These are phyloP conservation scores for Trametes cubensis DNA, from an alignment of 768 basidiomycete genomes.

Conservation along the genomic window DNA sequence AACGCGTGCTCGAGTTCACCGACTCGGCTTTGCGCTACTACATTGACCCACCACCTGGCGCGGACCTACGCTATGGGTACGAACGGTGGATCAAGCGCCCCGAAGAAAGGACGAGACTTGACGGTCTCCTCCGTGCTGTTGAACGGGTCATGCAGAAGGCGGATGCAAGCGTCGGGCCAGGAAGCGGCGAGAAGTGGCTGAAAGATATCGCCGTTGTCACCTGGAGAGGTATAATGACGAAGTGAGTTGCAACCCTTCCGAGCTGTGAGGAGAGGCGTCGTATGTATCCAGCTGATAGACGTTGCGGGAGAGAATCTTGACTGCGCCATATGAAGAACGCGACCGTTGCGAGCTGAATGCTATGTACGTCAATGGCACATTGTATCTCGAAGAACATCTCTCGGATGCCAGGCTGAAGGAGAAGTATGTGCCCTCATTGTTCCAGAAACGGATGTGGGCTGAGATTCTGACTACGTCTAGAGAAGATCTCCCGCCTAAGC, in stretches of 20 bases:
- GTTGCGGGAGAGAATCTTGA: constrained; percentile 68
- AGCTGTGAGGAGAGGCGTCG: too few species aligned
- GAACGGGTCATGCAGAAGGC: constrained; percentile 44
- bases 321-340: constrained; percentile 78
- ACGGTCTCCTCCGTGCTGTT: constrained; percentile 64
- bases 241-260: constrained; percentile 46
- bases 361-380: constrained; percentile 69
- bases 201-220: constrained; percentile 59
- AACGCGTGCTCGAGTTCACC: constrained; percentile 60
- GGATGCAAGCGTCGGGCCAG: constrained; percentile 31
- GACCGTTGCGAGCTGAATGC: constrained; percentile 84
- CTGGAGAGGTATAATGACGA: constrained; percentile 87
- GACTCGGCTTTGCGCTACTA: constrained; percentile 75
- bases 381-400: constrained; percentile 77
- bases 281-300: constrained; percentile 3
- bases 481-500: constrained; percentile 64
- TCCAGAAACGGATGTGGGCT: too few species aligned
- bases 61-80: constrained; percentile 71
- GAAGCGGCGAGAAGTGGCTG: constrained; percentile 35
- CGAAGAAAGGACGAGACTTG: constrained; percentile 69
- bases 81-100: constrained; percentile 69
- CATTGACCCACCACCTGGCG: constrained; percentile 63
- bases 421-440: constrained; percentile 53
- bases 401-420: constrained; percentile 59
- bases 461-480: constrained; percentile 39